phyloP scores from a whole-genome alignment of 208 protist species.

The Leishmania guyanensis region DNA sequence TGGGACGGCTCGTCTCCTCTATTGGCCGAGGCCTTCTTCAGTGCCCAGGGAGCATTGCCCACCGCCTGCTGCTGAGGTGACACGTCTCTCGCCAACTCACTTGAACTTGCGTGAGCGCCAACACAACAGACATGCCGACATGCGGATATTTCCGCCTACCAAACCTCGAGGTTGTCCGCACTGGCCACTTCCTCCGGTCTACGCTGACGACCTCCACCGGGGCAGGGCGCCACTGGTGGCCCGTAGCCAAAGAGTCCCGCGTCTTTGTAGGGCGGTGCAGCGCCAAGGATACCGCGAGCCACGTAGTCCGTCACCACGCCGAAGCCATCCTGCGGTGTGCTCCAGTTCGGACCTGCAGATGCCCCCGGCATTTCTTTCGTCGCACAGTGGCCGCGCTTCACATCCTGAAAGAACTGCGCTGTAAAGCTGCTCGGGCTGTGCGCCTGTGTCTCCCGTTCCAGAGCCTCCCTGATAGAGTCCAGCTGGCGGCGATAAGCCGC shows the following conservation, averaged over 20 bases:
- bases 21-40: background rate
- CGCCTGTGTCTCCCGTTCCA: slow-evolving; percentile 17
- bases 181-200: background rate
- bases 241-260: slow-evolving; percentile 8
- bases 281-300: slow-evolving; percentile 24
- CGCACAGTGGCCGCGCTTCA: slow-evolving; percentile 1
- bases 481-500: slow-evolving; percentile 24
- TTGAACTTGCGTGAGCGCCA: background rate
- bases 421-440: slow-evolving; percentile 25
- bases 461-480: slow-evolving; percentile 28
- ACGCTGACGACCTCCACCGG: background rate
- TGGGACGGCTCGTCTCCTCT: background rate
- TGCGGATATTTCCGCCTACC: slow-evolving; percentile 4
- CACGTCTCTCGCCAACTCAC: background rate
- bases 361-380: background rate
- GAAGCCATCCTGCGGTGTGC: slow-evolving; percentile 72
- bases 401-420: slow-evolving; percentile 26
- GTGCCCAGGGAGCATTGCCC: background rate
- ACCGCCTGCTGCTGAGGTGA: background rate
- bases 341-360: background rate
- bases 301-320: slow-evolving; percentile 93
- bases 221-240: slow-evolving; percentile 4
- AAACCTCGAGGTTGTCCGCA: slow-evolving; percentile 12
- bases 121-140: background rate
- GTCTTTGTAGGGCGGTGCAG: slow-evolving; percentile 17